A percentile compares a stretch with the other conserved stretches of the same genome.
Evolutionary conservation across 2,329 filamentous ascomycete genomes (phyloP).

Genomic region (Leptodontidium sp.): DNA sequence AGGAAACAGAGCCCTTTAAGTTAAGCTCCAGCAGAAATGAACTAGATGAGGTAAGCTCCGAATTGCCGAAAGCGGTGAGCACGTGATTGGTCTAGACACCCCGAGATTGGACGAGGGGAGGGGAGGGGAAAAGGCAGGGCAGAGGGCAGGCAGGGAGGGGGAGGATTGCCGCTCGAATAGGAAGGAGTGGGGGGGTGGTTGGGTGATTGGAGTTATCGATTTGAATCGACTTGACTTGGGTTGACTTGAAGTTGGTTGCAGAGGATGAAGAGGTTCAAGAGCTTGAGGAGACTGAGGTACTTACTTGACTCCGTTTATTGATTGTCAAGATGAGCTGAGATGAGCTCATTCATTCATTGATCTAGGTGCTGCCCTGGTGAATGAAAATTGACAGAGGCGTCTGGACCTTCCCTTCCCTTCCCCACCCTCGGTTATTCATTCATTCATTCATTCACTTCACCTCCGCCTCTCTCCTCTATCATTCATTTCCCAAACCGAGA

Average conservation of each 20-base stretch:
- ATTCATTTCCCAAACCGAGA: not conserved
- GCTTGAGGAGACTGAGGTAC: too few species aligned
- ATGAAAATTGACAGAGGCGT: not conserved
- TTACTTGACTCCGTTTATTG: too few species aligned
- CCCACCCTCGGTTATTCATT: not conserved
- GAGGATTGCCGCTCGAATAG: not conserved
- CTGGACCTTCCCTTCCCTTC: not conserved
- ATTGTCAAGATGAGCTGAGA: too few species aligned
- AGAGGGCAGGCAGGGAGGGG: too few species aligned
- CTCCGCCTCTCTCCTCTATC: not conserved
- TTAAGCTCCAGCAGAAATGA: slow-evolving; percentile 21
- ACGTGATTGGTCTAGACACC: not conserved
- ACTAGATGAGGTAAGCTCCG: slow-evolving; percentile 24
- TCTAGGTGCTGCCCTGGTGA: too few species aligned
- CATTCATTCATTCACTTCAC: not conserved
- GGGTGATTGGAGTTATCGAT: not conserved
- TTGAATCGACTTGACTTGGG: not conserved
- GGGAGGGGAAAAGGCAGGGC: too few species aligned
- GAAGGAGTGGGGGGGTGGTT: not conserved
- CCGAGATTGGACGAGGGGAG: not conserved
- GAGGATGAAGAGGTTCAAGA: not conserved
- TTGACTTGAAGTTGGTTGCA: not conserved
- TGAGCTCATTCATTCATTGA: too few species aligned
- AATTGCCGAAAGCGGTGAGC: slow-evolving; percentile 3
- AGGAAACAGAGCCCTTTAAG: slow-evolving; percentile 27